These are phyloP conservation scores for Solanum microdontum DNA, from an alignment of 257 asterid genomes.

Conservation along the genomic window DNA sequence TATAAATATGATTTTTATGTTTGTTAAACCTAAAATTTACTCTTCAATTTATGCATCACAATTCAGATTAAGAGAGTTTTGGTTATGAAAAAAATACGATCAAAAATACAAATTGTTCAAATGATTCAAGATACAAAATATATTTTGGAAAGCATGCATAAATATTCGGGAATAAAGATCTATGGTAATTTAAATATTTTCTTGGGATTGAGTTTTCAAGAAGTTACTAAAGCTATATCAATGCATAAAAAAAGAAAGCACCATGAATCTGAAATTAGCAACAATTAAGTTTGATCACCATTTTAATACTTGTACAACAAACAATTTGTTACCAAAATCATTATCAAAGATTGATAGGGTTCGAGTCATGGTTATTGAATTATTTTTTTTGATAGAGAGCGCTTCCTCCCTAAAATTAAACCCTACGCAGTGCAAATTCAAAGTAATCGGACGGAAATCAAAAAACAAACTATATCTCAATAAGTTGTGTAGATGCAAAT, in stretches of 20 bases:
- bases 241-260: background rate
- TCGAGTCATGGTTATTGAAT: background rate
- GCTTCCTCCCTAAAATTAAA: accelerated
- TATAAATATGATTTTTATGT: no score
- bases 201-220: background rate
- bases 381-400: no score
- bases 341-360: background rate
- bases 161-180: background rate
- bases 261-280: background rate
- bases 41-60: background rate
- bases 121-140: no score
- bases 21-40: no score
- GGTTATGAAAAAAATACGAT: background rate
- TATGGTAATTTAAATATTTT: background rate
- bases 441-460: accelerated
- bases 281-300: background rate
- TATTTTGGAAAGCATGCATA: background rate
- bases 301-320: background rate
- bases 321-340: background rate
- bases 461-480: background rate
- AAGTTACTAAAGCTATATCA: background rate
- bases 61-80: background rate
- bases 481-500: background rate
- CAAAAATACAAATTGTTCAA: background rate
- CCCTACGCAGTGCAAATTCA: accelerated